Percentiles rank a stretch among this genome's conserved stretches.
phyloP scores from a whole-genome alignment of 73 alveolate genomes.

The Paramecium pentaurelia region DNA sequence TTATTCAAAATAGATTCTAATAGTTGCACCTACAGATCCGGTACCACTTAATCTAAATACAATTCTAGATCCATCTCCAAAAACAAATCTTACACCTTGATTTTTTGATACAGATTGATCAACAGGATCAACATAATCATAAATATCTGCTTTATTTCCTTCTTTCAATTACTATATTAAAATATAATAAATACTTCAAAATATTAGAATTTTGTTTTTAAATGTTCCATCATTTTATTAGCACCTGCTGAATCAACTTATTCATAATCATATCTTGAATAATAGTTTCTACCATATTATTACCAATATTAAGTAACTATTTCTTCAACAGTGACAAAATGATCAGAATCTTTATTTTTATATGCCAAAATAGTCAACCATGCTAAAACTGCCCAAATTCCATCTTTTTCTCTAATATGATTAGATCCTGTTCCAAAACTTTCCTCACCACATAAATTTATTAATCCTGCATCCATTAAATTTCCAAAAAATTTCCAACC shows the following conservation, averaged over 20 bases:
- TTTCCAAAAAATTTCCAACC: constrained; percentile 99
- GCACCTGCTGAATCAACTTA: constrained; percentile 92
- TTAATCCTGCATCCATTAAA: constrained; percentile 97
- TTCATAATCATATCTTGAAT: constrained; percentile 98
- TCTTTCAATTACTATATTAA: constrained; percentile 66
- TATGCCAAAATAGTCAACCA: constrained; percentile 98
- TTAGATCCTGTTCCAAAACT: constrained; percentile 98
- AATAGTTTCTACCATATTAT: constrained; percentile 97
- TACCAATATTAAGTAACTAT: constrained; percentile 95
- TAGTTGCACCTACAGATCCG: constrained; percentile 98
- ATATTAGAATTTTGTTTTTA: constrained; percentile 61
- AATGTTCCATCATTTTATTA: constrained; percentile 81
- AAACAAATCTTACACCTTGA: constrained; percentile 94
- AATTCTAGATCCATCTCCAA: constrained; percentile 95
- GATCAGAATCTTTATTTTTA: constrained; percentile 83
- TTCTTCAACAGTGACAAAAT: constrained; percentile 86
- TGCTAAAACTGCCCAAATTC: constrained; percentile 99
- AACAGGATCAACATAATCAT: constrained; percentile 96
- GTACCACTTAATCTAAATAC: constrained; percentile 98
- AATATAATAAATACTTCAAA: constrained; percentile 68
- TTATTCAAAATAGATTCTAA: constrained; percentile 96
- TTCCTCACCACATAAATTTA: constrained; percentile 97
- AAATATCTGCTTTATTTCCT: constrained; percentile 83
- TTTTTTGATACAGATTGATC: constrained; percentile 90
- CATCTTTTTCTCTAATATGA: constrained; percentile 99